Base-by-base conservation (phyloP, 768 basidiomycete species). In the Collybiopsis confluens region DNA sequence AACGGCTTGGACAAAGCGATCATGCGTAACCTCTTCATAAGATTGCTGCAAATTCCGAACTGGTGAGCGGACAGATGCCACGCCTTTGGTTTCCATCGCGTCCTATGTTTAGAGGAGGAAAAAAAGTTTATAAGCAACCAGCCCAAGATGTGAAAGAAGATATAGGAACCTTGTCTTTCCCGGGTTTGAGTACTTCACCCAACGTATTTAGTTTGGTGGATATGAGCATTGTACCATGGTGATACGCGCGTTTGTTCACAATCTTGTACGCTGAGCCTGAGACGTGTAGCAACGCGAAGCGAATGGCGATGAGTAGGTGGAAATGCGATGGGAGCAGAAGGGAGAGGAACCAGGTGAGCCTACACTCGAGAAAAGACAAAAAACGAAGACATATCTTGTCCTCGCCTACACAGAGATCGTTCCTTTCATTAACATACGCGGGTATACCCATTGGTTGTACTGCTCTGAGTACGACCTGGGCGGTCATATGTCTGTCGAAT, bases 201-300 rank as follows among this genome's bases (percentile, higher is more conserved):
- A 99, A 72, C 6, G 80, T 76, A 30, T 79, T 73, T 26, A 98
- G 77, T 43, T 77, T 71, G 2, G 93, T 92, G 7, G 90, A 86
- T 20, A 98, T 88, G 24, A 99, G 81, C 97, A 99, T 99, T 13
- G 97, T 99, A 0, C 97, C 97, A 61, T 99, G 97, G 61, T 98
- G 96, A 70, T 98, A 98, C 6, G 94, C 93, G 26, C 97, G 78
- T 49, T 83, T 82, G 60, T 84, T 89, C 41, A 88, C 86, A 52
- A 99, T 90, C 71, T 97, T 98, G 73, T 97, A 99, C 10, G 97
- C 97, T 8, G 94, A 98, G 38, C 97, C 97, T 44, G 96, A 98
- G 57, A 98, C 87, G 92, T 98, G 65, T 58, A 44, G 43, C 30
- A 13, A 33, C 30, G 10, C 26, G 15, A 28, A 5, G 2, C 8